Conservation (phyloP, 2,329 filamentous ascomycete species). For the Alternaria alternata region DNA sequence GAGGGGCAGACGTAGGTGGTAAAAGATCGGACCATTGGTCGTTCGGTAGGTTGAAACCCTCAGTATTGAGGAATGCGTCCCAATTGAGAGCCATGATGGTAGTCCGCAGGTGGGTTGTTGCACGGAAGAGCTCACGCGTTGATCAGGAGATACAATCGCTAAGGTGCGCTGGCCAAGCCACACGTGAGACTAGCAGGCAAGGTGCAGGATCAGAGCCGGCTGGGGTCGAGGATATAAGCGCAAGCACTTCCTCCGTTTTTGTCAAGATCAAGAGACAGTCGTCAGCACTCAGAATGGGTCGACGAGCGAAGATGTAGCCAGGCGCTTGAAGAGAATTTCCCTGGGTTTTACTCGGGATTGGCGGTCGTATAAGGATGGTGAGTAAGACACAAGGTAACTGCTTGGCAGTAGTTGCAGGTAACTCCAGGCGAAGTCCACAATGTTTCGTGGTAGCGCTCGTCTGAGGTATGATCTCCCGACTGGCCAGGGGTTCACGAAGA, state of each 20-base stretch:
- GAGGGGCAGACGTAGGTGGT: conserved; percentile 35
- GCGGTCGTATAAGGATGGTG: conserved; percentile 31
- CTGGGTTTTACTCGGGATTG: conserved; percentile 2
- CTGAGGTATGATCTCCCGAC: conserved; percentile 14
- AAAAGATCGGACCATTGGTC: conserved; percentile 51
- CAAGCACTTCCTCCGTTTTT: conserved; percentile 20
- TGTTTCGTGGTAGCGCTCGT: conserved; percentile 5
- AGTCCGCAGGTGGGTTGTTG: conserved; percentile 37
- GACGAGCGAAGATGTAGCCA: conserved; percentile 9
- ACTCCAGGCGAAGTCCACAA: conserved; percentile 13
- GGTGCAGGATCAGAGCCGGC: conserved; percentile 25
- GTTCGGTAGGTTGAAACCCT: conserved; percentile 47
- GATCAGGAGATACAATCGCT: conserved; percentile 48
- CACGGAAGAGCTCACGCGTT: conserved; percentile 45
- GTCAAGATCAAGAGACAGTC: conserved; percentile 10
- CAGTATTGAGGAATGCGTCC: conserved; percentile 49
- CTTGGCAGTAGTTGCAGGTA: conserved; percentile 26
- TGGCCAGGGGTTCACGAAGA: conserved; percentile 5
- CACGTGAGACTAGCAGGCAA: conserved; percentile 32
- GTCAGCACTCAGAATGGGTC: conserved; percentile 1
- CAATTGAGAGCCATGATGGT: conserved; percentile 52
- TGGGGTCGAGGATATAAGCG: conserved; percentile 39
- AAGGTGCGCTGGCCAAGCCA: conserved; percentile 35
- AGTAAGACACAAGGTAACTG: conserved; percentile 24
- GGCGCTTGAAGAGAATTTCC: conserved; percentile 9